phyloP scores from a whole-genome alignment of 2,329 filamentous ascomycete species.

The Lomentospora prolificans region DNA sequence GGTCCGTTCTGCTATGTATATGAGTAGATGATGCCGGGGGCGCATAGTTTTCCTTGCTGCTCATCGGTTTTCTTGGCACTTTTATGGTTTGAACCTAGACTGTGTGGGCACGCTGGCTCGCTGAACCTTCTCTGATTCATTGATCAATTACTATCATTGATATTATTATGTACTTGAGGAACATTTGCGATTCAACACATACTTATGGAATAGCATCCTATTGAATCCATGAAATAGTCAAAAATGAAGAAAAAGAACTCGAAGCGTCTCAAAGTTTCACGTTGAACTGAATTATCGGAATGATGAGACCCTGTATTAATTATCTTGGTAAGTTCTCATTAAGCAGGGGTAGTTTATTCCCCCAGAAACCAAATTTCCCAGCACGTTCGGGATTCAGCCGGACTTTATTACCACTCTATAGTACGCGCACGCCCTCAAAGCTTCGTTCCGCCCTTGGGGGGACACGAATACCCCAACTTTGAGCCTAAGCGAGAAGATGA shows the following conservation, averaged over 20 bases:
- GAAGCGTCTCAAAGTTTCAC: too few relatives aligned
- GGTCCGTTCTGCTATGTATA: constrained; percentile 26
- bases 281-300: too few relatives aligned
- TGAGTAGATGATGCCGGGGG: constrained; percentile 5
- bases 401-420: neutral
- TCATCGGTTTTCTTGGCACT: too few relatives aligned
- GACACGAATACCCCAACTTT: neutral
- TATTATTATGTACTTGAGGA: too few relatives aligned
- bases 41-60: neutral
- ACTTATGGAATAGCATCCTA: too few relatives aligned
- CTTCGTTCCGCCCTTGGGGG: too few relatives aligned
- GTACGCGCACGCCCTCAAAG: neutral
- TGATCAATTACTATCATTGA: neutral
- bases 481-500: neutral
- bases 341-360: neutral
- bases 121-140: neutral
- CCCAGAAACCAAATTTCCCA: neutral
- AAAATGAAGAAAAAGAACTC: too few relatives aligned
- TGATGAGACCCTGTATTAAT: too few relatives aligned
- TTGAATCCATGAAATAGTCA: too few relatives aligned
- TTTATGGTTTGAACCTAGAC: neutral
- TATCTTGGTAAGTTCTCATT: neutral
- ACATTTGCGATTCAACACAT: too few relatives aligned
- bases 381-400: neutral
- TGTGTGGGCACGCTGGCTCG: neutral